phyloP scores from a whole-genome alignment of 352 stramenopile species.

The Pythium brassicae region DNA sequence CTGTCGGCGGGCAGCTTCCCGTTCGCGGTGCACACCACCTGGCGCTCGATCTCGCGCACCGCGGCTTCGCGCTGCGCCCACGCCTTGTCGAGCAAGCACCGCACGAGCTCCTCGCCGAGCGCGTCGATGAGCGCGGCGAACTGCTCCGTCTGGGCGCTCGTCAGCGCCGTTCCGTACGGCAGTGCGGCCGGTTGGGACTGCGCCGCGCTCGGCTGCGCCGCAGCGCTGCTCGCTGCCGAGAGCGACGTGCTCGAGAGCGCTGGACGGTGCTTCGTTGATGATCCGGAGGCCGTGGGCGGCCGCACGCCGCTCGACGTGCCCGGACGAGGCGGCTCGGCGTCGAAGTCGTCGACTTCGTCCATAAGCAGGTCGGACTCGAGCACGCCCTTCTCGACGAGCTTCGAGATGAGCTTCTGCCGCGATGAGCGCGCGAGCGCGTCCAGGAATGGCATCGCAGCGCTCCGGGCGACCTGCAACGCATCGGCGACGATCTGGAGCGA shows the following conservation, averaged over 20 bases:
- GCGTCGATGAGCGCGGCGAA: constrained; percentile 45
- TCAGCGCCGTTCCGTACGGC: constrained; percentile 69
- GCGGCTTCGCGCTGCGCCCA: constrained; percentile 75
- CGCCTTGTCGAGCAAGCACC: constrained; percentile 74
- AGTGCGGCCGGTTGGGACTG: constrained; percentile 37
- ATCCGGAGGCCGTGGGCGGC: constrained; percentile 64
- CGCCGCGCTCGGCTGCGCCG: constrained; percentile 11
- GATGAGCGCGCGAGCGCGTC: constrained; percentile 55
- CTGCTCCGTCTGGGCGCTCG: constrained; percentile 48
- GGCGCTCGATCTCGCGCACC: constrained; percentile 67
- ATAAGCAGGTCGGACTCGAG: constrained; percentile 77
- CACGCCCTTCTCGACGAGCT: constrained; percentile 67
- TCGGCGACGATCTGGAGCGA: constrained; percentile 68
- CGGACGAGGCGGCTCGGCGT: constrained; percentile 41
- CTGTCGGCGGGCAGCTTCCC: constrained; percentile 37
- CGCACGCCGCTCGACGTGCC: constrained; percentile 51
- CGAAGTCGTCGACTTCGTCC: constrained; percentile 84
- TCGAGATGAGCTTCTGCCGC: constrained; percentile 79
- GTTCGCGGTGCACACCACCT: constrained; percentile 50
- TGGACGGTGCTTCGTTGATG: constrained; percentile 74
- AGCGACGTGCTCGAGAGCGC: constrained; percentile 53
- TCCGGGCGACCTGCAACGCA: constrained; percentile 51
- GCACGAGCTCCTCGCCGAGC: constrained; percentile 68
- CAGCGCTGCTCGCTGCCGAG: constrained; percentile 23
- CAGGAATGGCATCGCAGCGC: constrained; percentile 63